Evolutionary conservation across 306 rosid genomes (phyloP).

Genomic region (Pyrus betulifolia): DNA sequence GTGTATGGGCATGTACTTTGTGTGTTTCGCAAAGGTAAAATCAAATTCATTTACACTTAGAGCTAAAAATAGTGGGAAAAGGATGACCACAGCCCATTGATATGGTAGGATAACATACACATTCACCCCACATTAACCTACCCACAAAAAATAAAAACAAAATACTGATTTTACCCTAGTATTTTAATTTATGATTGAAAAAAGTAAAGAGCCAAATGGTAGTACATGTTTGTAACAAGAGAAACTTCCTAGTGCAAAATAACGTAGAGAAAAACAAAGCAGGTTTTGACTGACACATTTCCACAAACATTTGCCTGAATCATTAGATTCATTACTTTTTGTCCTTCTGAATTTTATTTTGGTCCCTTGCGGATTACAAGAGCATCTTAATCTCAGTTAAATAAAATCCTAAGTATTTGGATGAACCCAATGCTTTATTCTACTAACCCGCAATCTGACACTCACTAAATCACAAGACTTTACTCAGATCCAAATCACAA

Average conservation of each 20-base stretch:
- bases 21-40: no score
- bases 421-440: constrained; percentile 28
- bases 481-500: constrained; percentile 2
- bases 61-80: background rate
- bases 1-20: no score
- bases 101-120: background rate
- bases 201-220: background rate
- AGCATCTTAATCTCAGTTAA: constrained; percentile 21
- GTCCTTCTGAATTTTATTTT: background rate
- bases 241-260: constrained; percentile 16
- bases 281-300: background rate
- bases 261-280: constrained; percentile 26
- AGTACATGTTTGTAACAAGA: constrained; percentile 9
- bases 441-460: constrained; percentile 20
- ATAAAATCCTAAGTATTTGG: constrained; percentile 9
- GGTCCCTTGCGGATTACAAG: constrained; percentile 26
- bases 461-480: constrained; percentile 21
- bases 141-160: background rate
- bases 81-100: background rate
- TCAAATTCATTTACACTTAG: background rate
- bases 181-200: background rate
- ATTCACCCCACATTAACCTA: background rate
- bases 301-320: background rate
- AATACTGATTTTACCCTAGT: background rate
- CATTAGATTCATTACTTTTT: background rate